Base-by-base conservation (phyloP, 129 eudicot species). In the Deinandra increscens region DNA sequence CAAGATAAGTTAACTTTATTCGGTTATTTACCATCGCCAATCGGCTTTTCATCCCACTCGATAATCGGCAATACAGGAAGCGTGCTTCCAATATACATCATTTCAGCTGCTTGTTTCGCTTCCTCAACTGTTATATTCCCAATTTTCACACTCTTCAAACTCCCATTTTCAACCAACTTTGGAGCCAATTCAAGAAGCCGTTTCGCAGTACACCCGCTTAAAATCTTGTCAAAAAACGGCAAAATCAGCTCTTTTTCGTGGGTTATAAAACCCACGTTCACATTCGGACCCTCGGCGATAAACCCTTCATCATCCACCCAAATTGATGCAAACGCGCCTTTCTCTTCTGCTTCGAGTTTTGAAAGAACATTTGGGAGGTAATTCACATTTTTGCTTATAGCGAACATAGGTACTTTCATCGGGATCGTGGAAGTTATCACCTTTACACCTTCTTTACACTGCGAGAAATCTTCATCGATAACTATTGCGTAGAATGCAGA, bases 41-140 rank as follows among this genome's bases (percentile, higher is more conserved):
- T 81, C 18, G 96, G 87, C 71, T 84, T 84, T 23, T 80, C 96
- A 73, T 88, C 98, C 98, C 98, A 92, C 74, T 58, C 63, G 37
- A 86, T 73, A 46, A 92, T 84, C 0, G 96, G 95, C 56, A 88
- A 69, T 12, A 92, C 19, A 2, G 95, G 96, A 74, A 92, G 91
- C 15, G 91, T 84, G 83, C 98, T 92, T 62, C 98, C 98, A 44
- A 92, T 86, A 51, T 73, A 88, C 98, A 92, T 92, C 96, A 92
- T 92, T 34, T 92, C 98, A 39, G 84, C 84, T 7, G 96, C 82
- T 43, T 49, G 67, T 78, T 86, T 88, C 1, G 86, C 98, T 44
- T 86, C 95, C 43, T 84, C 96, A 20, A 84, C 76, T 0, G 82
- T 81, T 26, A 92, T 51, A 69, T 84, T 84, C 18, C 72, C 86